A percentile compares a stretch with the other conserved stretches of the same genome.
Conservation (phyloP, 176 grass and related monocot species). For the Chloris gayana region DNA sequence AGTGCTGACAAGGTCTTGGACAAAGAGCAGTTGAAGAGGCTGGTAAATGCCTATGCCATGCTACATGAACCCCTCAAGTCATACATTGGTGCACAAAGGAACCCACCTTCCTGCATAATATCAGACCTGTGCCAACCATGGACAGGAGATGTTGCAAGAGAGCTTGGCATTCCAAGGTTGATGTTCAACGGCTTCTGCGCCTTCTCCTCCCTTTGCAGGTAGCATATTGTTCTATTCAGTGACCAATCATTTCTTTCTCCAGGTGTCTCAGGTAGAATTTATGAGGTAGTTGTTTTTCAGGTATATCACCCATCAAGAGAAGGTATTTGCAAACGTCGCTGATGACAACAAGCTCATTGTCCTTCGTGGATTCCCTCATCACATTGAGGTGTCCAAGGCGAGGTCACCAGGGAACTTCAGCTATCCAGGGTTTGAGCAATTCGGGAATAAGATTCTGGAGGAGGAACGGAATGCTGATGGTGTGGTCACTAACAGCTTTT, state of each 20-base stretch:
- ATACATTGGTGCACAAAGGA: constrained; percentile 21
- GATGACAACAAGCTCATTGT: constrained; percentile 25
- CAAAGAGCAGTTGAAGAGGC: constrained; percentile 4
- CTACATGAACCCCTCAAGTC: constrained; percentile 29
- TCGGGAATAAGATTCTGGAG: constrained; percentile 1
- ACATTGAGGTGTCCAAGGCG: constrained; percentile 25
- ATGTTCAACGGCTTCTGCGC: constrained; percentile 48
- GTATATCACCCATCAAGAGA: constrained; percentile 30
- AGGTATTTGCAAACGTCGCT: constrained; percentile 2
- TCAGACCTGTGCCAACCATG: constrained; percentile 27
- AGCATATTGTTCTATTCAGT: not conserved
- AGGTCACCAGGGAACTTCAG: constrained; percentile 25
- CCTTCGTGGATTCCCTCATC: constrained; percentile 28
- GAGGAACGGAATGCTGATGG: constrained; percentile 26
- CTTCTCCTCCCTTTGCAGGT: constrained; percentile 47
- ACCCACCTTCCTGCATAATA: constrained; percentile 50
- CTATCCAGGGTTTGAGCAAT: constrained; percentile 23
- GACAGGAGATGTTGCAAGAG: constrained; percentile 60
- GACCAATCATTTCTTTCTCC: not conserved
- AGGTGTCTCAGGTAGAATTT: not conserved
- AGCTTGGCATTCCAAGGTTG: constrained; percentile 57
- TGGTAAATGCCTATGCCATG: constrained; percentile 32
- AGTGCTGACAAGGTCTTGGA: constrained; percentile 34
- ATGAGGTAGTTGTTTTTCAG: not conserved
- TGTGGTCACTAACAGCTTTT: constrained; percentile 45